Base-by-base conservation (phyloP, 192 early-diverging fungal species). In the Allomyces javanicus region DNA sequence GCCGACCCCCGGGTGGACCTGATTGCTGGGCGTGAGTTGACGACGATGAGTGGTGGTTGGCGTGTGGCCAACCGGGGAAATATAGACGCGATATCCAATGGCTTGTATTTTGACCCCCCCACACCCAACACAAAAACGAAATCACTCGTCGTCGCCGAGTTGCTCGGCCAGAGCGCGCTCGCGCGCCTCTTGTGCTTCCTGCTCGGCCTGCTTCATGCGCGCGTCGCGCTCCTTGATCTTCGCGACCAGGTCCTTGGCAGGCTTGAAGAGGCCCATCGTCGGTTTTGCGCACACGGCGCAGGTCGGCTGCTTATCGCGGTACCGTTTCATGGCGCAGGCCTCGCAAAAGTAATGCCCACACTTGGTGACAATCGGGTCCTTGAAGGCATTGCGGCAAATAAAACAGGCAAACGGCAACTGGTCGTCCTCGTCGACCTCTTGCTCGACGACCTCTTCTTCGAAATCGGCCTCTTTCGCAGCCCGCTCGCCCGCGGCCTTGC, bases 331-430 rank as follows among this genome's bases (percentile, higher is more conserved):
- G 21, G 96, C 96, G 66, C 96, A 99, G 14, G 77, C 77, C 75
- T 96, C 93, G 74, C 94, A 97, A 79, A 97, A 99, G 73, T 94
- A 95, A 69, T 99, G 96, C 40, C 83, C 78, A 75, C 96, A 95
- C 78, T 89, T 91, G 68, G 96, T 97, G 24, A 93, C 85, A 1
- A 99, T 80, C 0, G 96, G 96, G 61, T 87, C 82, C 25, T 77
- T 82, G 69, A 96, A 99, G 61, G 88, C 86, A 43, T 88, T 75
- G 62, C 89, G 78, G 74, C 96, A 99, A 66, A 99, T 92, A 24
- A 90, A 67, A 67, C 96, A 99, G 10, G 93, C 94, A 81, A 95
- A 93, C 24, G 96, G 96, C 26, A 97, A 72, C 63, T 90, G 88
- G 25, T 92, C 91, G 24, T 88, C 82, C 3, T 77, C 77, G n/a